Evolutionary conservation across 2,329 filamentous ascomycete species (phyloP).

Genomic region (Bertia moriformis): DNA sequence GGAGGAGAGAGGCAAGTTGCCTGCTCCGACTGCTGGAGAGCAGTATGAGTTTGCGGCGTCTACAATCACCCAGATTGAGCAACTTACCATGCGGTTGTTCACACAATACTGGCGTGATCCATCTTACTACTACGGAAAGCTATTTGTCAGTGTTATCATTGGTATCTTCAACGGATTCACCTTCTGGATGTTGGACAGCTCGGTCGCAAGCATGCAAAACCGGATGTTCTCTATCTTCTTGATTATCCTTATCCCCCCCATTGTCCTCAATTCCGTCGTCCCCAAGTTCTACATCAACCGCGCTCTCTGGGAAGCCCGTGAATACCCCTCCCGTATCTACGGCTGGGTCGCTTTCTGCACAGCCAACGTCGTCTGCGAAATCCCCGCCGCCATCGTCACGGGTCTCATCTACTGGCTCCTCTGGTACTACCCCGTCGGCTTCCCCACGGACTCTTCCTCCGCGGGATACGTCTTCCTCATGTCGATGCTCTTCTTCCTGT

Average conservation of each 20-base stretch:
- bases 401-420: constrained; percentile 56
- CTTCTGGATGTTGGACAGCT: constrained; percentile 55
- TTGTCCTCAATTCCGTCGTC: constrained; percentile 58
- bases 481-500: constrained; percentile 64
- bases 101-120: constrained; percentile 63
- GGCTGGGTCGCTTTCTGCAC: constrained; percentile 65
- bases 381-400: constrained; percentile 53
- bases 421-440: constrained; percentile 65
- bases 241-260: constrained; percentile 51
- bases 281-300: constrained; percentile 68
- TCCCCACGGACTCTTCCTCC: constrained; percentile 47
- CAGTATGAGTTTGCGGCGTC: constrained; percentile 53
- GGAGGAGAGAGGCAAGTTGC: constrained; percentile 30
- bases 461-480: constrained; percentile 69
- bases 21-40: constrained; percentile 10
- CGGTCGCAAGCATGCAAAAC: constrained; percentile 57
- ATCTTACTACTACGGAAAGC: constrained; percentile 62
- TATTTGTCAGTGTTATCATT: constrained; percentile 57
- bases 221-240: constrained; percentile 63
- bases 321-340: constrained; percentile 63
- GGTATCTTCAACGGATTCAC: constrained; percentile 71
- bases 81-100: constrained; percentile 59
- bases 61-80: constrained; percentile 42
- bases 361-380: constrained; percentile 58
- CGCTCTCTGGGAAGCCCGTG: constrained; percentile 58